Conservation (phyloP, 2,329 filamentous ascomycete genomes). For the Trichoderma atrobrunneum region DNA sequence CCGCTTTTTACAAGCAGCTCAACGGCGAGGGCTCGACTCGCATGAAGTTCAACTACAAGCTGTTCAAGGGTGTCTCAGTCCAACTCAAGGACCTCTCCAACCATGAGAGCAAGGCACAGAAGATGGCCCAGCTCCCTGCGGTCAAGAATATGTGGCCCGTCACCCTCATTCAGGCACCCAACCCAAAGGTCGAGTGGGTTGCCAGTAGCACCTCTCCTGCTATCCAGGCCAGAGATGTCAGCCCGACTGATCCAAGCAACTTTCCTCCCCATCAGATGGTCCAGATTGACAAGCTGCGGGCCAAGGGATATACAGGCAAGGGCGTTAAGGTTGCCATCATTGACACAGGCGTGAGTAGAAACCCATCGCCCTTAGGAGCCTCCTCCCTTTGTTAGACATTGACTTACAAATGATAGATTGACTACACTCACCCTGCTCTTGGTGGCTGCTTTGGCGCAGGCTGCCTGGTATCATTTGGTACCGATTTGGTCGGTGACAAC, state of each 20-base stretch:
- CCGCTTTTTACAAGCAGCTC: slow-evolving; percentile 2
- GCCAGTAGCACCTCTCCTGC: slow-evolving; percentile 25
- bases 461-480: slow-evolving; percentile 43
- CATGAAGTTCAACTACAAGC: slow-evolving; percentile 47
- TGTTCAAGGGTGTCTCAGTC: slow-evolving; percentile 55
- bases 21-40: slow-evolving; percentile 37
- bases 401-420: slow-evolving; percentile 27
- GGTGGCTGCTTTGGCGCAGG: slow-evolving; percentile 47
- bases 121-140: slow-evolving; percentile 40
- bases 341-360: slow-evolving; percentile 48
- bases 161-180: slow-evolving; percentile 42
- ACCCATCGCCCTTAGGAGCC: not conserved
- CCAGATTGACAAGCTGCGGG: slow-evolving; percentile 52
- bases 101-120: slow-evolving; percentile 42
- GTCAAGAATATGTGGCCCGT: slow-evolving; percentile 52
- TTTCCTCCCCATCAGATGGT: slow-evolving; percentile 50
- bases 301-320: slow-evolving; percentile 48
- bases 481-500: slow-evolving; percentile 42
- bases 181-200: slow-evolving; percentile 44
- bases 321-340: slow-evolving; percentile 54
- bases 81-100: slow-evolving; percentile 47
- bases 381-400: not conserved
- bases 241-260: not conserved
- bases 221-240: not conserved
- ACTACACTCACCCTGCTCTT: slow-evolving; percentile 46